Conservation (phyloP, 2,329 filamentous ascomycete species). For the Cryphonectria nitschkei region DNA sequence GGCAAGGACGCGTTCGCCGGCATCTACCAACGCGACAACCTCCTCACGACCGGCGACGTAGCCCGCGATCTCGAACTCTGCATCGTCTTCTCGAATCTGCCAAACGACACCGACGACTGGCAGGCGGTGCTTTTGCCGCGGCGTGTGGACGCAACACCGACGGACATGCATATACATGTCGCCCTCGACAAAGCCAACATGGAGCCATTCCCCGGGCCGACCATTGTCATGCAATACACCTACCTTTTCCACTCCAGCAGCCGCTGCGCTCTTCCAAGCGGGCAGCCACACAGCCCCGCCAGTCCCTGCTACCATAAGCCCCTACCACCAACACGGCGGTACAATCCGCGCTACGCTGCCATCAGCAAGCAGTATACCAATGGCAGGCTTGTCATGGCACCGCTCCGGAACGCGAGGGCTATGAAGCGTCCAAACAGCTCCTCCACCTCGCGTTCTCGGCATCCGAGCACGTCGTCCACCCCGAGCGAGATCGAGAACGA, state of each 20-base stretch:
- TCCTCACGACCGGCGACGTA: neutral
- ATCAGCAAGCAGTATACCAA: neutral
- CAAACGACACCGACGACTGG: neutral
- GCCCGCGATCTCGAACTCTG: neutral
- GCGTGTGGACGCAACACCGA: neutral
- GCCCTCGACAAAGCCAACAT: neutral
- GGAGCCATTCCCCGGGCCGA: neutral
- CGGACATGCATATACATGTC: neutral
- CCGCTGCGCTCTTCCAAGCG: neutral
- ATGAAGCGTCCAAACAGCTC: neutral
- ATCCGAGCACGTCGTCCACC: neutral
- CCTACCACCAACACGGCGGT: neutral
- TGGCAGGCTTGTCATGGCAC: neutral
- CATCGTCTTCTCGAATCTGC: neutral
- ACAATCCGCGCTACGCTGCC: neutral
- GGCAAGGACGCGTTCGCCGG: neutral
- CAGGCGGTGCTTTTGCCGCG: neutral
- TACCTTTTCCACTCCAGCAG: slow-evolving; percentile 1
- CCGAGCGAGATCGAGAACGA: slow-evolving; percentile 2
- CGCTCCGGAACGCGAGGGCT: neutral
- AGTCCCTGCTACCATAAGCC: neutral
- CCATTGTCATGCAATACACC: neutral
- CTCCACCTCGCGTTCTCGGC: neutral
- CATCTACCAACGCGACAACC: neutral
- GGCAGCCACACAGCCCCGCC: neutral